phyloP scores from a whole-genome alignment of 495 filamentous ascomycete species.

The Elasticomyces elasticus region DNA sequence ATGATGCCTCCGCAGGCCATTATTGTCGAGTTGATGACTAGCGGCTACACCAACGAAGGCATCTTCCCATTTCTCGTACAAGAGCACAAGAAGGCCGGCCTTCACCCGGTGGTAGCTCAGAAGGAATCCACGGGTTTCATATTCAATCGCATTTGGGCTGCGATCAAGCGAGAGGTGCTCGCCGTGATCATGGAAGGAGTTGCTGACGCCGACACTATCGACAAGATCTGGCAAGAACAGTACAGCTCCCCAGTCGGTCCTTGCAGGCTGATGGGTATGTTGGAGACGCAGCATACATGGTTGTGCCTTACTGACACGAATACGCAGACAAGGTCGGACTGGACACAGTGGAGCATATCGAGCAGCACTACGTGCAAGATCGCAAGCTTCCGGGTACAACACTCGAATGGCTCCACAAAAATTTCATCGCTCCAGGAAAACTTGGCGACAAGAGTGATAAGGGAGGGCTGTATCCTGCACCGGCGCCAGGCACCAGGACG shows the following conservation, averaged over 20 bases:
- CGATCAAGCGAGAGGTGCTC: slow-evolving; percentile 45
- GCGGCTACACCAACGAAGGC: slow-evolving; percentile 37
- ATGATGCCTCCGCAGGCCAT: slow-evolving; percentile 39
- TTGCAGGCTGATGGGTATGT: slow-evolving; percentile 21
- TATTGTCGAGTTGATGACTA: slow-evolving; percentile 47
- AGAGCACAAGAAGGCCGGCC: slow-evolving; percentile 37
- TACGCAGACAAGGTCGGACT: slow-evolving; percentile 40
- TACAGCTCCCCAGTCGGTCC: slow-evolving; percentile 21
- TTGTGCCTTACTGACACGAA: too few species aligned
- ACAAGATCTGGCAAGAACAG: slow-evolving; percentile 37
- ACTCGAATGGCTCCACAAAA: too few species aligned
- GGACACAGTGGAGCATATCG: slow-evolving; percentile 42
- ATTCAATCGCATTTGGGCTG: slow-evolving; percentile 50
- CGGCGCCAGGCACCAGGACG: too few species aligned
- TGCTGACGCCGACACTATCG: slow-evolving; percentile 39
- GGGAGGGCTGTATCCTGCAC: too few species aligned
- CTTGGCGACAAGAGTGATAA: too few species aligned
- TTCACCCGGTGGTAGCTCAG: slow-evolving; percentile 34
- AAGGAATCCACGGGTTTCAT: slow-evolving; percentile 48
- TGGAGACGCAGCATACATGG: too few species aligned
- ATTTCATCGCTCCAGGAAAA: too few species aligned
- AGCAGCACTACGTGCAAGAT: slow-evolving; percentile 39
- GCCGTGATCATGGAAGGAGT: slow-evolving; percentile 44
- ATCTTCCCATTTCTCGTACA: slow-evolving; percentile 38
- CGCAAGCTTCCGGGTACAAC: too few species aligned